Conservation (phyloP, 129 eudicot species). For the sunflower (Helianthus annuus) region HanXRQr2.0-SUNRISE NC_035442.2:7607813-7608312, state of each 20-base stretch:
- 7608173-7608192: neutral
- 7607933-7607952: no score
- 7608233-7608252: no score
- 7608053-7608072: neutral
- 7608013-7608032: neutral
- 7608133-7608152: neutral
- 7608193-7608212: neutral
- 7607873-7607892: no score
- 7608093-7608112: neutral
- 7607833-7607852: no score
- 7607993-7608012: neutral
- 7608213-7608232: no score
- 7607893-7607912: no score
- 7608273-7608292: no score
- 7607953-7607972: neutral
- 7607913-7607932: no score
- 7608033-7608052: neutral
- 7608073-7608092: neutral
- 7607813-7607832: no score
- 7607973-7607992: neutral
- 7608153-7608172: neutral
- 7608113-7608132: neutral
- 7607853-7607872: no score
- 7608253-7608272: no score
- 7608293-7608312: neutral